phyloP scores from a whole-genome alignment of 2,329 filamentous ascomycete species.

The Aureobasidium subglaciale region DNA sequence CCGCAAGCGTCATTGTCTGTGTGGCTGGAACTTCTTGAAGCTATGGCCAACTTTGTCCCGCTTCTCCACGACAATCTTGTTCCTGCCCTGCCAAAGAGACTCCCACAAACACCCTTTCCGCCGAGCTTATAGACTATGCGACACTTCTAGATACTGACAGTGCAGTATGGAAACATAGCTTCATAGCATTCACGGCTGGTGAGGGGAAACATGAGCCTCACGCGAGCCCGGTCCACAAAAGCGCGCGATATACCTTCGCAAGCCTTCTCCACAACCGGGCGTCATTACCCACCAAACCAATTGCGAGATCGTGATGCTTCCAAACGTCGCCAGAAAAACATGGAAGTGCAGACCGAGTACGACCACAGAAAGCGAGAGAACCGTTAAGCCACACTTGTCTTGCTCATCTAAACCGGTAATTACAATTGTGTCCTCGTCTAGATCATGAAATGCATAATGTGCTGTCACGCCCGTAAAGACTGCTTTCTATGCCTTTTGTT shows the following conservation, averaged over 20 bases:
- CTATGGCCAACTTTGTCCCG: constrained; percentile 4
- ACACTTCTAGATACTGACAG: not conserved
- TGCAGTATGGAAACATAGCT: not conserved
- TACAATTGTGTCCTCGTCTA: not conserved
- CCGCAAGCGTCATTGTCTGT: constrained; percentile 9
- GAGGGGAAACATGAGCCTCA: not conserved
- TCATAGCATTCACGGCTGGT: not conserved
- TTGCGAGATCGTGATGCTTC: constrained; percentile 10
- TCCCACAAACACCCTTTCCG: constrained; percentile 3
- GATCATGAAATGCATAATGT: constrained; percentile 11
- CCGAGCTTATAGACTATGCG: not conserved
- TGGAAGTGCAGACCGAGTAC: not conserved
- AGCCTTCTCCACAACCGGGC: constrained; percentile 8
- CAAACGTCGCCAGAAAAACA: not conserved
- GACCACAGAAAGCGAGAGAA: constrained; percentile 4
- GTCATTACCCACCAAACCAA: constrained; percentile 9
- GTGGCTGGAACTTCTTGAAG: constrained; percentile 5
- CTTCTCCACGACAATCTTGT: constrained; percentile 2
- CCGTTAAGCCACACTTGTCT: constrained; percentile 7
- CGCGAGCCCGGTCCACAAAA: not conserved
- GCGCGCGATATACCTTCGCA: not conserved
- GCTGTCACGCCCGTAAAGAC: not conserved
- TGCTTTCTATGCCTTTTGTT: constrained; percentile 3
- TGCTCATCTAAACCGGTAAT: constrained; percentile 8
- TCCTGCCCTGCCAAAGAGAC: not conserved